Conservation (phyloP, 2,329 filamentous ascomycete species). For the Phyllosticta ampelicida region DNA sequence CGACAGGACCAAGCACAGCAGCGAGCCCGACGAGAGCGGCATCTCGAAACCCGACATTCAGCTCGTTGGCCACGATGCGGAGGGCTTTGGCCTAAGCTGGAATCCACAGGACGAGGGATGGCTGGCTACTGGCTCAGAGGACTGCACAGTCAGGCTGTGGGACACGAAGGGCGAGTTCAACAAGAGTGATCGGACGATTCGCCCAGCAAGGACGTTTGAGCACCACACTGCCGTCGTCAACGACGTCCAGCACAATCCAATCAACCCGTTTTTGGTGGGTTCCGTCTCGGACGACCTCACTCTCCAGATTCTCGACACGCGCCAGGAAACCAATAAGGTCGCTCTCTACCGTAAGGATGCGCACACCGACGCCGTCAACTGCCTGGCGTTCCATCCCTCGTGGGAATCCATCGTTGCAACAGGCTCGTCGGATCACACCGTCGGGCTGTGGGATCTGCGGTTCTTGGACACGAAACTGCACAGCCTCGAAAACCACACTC, state of each 20-base stretch:
- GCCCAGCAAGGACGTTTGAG: slow-evolving; percentile 64
- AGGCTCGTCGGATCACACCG: slow-evolving; percentile 87
- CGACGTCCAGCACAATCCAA: slow-evolving; percentile 90
- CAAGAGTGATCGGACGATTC: slow-evolving; percentile 57
- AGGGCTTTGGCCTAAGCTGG: slow-evolving; percentile 92
- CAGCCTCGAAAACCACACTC: slow-evolving; percentile 75
- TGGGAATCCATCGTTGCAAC: slow-evolving; percentile 87
- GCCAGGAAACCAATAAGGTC: slow-evolving; percentile 53
- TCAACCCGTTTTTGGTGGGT: slow-evolving; percentile 69
- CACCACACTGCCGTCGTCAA: slow-evolving; percentile 90
- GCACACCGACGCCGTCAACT: slow-evolving; percentile 88
- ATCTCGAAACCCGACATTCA: slow-evolving; percentile 73
- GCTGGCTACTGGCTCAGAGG: slow-evolving; percentile 83
- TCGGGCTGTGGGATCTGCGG: slow-evolving; percentile 89
- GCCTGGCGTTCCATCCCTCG: slow-evolving; percentile 86
- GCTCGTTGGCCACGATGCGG: slow-evolving; percentile 71
- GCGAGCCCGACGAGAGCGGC: slow-evolving; percentile 53
- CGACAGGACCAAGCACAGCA: slow-evolving; percentile 88
- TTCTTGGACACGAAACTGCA: slow-evolving; percentile 86
- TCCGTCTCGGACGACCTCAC: slow-evolving; percentile 93
- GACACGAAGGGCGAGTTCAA: slow-evolving; percentile 65
- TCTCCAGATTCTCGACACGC: slow-evolving; percentile 82
- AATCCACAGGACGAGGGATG: slow-evolving; percentile 73
- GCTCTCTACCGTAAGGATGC: slow-evolving; percentile 62
- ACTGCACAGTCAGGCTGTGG: slow-evolving; percentile 87